phyloP scores from a whole-genome alignment of 2,329 filamentous ascomycete species.

The Torrubiella hemipterigena region DNA sequence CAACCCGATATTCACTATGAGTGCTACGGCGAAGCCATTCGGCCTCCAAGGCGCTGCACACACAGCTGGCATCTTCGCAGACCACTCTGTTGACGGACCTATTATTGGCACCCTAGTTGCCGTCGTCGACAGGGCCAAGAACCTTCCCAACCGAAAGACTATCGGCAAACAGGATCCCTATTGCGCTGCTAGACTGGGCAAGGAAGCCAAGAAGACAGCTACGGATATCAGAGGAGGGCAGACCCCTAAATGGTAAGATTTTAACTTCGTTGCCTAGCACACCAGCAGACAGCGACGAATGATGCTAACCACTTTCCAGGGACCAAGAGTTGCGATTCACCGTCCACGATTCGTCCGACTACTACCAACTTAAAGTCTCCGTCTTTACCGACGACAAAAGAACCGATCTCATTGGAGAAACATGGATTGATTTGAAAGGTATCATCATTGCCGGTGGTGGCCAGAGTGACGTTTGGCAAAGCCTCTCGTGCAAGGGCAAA shows the following conservation, averaged over 20 bases:
- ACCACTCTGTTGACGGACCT: constrained; percentile 87
- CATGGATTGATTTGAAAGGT: constrained; percentile 72
- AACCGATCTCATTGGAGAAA: constrained; percentile 91
- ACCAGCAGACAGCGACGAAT: neutral
- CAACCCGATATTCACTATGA: too few species aligned
- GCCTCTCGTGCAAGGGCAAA: constrained; percentile 76
- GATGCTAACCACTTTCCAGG: constrained; percentile 39
- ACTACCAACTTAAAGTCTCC: constrained; percentile 88
- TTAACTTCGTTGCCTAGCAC: too few species aligned
- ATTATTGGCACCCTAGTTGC: constrained; percentile 86
- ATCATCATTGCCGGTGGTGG: constrained; percentile 80
- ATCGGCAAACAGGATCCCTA: constrained; percentile 99
- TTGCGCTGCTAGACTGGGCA: constrained; percentile 83
- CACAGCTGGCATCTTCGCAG: constrained; percentile 85
- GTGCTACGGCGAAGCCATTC: constrained; percentile 40
- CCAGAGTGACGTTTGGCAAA: constrained; percentile 91
- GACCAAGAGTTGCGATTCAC: constrained; percentile 94
- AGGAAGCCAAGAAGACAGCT: constrained; percentile 94
- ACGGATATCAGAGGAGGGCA: constrained; percentile 92
- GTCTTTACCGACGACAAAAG: constrained; percentile 98
- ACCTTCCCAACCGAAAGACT: constrained; percentile 88
- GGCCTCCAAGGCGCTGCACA: constrained; percentile 51
- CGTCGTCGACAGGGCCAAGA: constrained; percentile 90
- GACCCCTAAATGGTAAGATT: constrained; percentile 86
- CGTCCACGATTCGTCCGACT: constrained; percentile 93